Percentiles rank a stretch among this genome's conserved stretches.
These are phyloP conservation scores for Flagelloscypha sp. DNA, from an alignment of 768 basidiomycete genomes.

Conservation along the genomic window DNA sequence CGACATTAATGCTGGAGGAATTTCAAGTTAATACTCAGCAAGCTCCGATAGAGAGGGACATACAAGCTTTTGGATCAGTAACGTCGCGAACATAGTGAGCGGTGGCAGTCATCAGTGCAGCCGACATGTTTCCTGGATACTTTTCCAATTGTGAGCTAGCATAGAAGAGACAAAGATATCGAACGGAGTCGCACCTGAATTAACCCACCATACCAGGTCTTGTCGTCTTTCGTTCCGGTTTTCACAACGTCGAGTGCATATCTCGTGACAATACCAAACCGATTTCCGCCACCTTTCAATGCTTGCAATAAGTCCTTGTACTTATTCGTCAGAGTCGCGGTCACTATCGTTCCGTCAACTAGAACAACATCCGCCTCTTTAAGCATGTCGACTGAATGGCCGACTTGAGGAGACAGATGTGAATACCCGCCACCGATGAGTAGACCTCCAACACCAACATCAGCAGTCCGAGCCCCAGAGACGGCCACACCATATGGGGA, in stretches of 20 bases:
- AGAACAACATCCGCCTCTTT: conserved; percentile 35
- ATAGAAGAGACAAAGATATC: not conserved
- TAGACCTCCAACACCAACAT: conserved; percentile 31
- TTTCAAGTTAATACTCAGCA: not conserved
- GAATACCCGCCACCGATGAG: conserved; percentile 36
- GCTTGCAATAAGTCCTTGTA: conserved; percentile 36
- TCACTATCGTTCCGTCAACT: conserved; percentile 30
- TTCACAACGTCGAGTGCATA: conserved; percentile 32
- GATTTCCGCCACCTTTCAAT: conserved; percentile 37
- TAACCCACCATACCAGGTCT: conserved; percentile 30
- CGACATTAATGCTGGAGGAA: conserved; percentile 19
- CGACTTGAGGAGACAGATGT: conserved; percentile 29
- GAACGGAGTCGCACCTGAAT: conserved; percentile 20
- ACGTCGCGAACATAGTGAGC: conserved; percentile 28
- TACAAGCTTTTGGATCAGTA: conserved; percentile 31
- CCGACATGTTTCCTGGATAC: conserved; percentile 30
- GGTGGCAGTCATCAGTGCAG: conserved; percentile 27
- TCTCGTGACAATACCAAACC: conserved; percentile 37
- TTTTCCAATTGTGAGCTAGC: conserved; percentile 6
- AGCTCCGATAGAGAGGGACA: conserved; percentile 3
- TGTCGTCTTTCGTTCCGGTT: conserved; percentile 28
- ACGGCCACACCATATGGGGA: conserved; percentile 35
- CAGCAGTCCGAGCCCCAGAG: conserved; percentile 30
- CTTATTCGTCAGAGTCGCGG: conserved; percentile 31
- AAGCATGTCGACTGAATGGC: conserved; percentile 31